Conservation (phyloP, 257 asterid species). For the Gentiana dahurica region DNA sequence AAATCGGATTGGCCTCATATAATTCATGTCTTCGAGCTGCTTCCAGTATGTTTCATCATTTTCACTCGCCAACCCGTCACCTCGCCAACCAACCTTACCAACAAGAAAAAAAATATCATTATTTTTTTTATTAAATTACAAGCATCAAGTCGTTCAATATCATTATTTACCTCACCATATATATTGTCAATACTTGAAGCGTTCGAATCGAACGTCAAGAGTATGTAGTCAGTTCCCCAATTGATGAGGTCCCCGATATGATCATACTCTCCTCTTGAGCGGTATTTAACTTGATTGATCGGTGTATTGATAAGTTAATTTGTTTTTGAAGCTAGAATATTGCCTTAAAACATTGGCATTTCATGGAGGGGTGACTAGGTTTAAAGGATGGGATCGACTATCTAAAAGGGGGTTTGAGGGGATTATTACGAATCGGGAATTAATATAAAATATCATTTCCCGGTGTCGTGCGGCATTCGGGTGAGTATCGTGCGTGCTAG, state of each 20-base stretch:
- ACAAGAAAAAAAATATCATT: not conserved
- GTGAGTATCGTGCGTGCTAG: too few relatives aligned
- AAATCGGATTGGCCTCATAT: slow-evolving; percentile 38
- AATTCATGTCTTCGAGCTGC: slow-evolving; percentile 78
- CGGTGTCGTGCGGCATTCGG: too few relatives aligned
- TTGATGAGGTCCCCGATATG: slow-evolving; percentile 25
- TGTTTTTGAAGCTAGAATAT: too few relatives aligned
- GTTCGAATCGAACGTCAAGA: slow-evolving; percentile 65
- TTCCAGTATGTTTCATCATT: slow-evolving; percentile 60
- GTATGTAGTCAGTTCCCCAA: slow-evolving; percentile 90
- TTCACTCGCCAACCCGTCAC: slow-evolving; percentile 33
- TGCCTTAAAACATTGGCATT: too few relatives aligned
- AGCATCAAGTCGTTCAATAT: slow-evolving; percentile 1
- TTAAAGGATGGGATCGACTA: too few relatives aligned
- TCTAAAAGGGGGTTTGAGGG: too few relatives aligned
- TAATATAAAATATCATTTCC: too few relatives aligned
- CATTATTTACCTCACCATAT: slow-evolving; percentile 43
- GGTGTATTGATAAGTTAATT: too few relatives aligned
- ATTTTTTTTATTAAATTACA: not conserved
- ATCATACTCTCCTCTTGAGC: too few relatives aligned
- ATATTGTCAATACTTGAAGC: slow-evolving; percentile 54
- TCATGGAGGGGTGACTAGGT: too few relatives aligned
- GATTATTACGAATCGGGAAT: too few relatives aligned
- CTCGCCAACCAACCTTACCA: slow-evolving; percentile 52
- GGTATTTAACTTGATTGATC: too few relatives aligned